Conservation (phyloP, 306 rosid genomes). For the Quercus variabilis region DNA sequence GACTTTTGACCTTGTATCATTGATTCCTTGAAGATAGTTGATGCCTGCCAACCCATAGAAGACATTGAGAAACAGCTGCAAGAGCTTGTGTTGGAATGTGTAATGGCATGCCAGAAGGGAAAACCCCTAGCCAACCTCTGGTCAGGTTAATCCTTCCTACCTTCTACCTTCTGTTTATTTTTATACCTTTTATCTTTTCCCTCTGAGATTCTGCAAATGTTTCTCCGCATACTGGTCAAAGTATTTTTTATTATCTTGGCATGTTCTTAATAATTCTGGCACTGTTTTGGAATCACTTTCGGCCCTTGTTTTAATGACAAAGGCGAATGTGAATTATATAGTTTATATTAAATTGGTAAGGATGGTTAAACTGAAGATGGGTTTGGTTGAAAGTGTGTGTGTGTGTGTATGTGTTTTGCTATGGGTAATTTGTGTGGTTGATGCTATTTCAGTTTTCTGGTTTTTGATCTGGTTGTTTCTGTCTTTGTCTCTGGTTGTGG, state of each 20-base stretch:
- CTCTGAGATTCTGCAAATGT: neutral
- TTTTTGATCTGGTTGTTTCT: too few relatives aligned
- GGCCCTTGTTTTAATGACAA: neutral
- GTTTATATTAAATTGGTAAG: too few relatives aligned
- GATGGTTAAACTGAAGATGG: too few relatives aligned
- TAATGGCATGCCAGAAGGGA: conserved; percentile 57
- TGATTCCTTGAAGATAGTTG: conserved; percentile 55
- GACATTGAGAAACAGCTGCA: conserved; percentile 73
- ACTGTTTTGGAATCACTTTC: neutral
- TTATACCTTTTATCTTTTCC: neutral
- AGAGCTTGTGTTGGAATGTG: conserved; percentile 45
- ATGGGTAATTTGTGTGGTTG: too few relatives aligned
- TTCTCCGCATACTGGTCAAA: neutral
- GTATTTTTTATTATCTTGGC: neutral
- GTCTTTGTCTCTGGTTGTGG: too few relatives aligned
- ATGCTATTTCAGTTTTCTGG: too few relatives aligned
- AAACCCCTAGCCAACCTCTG: conserved; percentile 62
- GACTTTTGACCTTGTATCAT: neutral
- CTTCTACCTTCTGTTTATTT: neutral
- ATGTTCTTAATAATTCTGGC: neutral
- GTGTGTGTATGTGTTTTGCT: too few relatives aligned
- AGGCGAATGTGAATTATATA: neutral
- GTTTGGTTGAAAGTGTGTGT: too few relatives aligned
- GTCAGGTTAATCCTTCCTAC: conserved; percentile 21
- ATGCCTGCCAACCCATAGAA: conserved; percentile 70